Conservation (phyloP, 192 early-diverging fungal species). For the Funneliformis geosporum region DNA sequence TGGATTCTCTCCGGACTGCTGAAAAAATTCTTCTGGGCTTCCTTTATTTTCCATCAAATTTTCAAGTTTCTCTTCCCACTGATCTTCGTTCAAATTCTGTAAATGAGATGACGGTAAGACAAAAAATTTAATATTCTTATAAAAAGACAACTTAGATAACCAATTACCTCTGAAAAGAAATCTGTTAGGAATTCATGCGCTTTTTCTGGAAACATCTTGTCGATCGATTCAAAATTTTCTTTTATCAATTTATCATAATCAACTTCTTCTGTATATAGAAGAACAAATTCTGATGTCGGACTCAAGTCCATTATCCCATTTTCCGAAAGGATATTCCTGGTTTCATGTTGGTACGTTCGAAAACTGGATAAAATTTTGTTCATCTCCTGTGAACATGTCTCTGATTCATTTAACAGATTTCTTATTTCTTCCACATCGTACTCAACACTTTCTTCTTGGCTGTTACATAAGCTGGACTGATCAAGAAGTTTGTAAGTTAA, state of each 20-base stretch:
- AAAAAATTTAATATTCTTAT: conserved; percentile 20
- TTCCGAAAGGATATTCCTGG: not conserved
- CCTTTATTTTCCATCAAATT: not conserved
- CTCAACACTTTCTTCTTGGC: not conserved
- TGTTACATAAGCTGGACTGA: not conserved
- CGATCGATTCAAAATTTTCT: conserved; percentile 13
- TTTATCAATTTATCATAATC: conserved; percentile 13
- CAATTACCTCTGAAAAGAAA: conserved; percentile 29
- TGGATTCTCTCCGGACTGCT: not conserved
- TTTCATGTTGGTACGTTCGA: not conserved
- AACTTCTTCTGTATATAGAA: not conserved
- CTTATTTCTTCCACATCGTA: not conserved
- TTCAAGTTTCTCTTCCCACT: conserved; percentile 29
- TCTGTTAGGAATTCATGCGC: conserved; percentile 9
- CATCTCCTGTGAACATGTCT: not conserved
- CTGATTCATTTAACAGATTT: conserved; percentile 8
- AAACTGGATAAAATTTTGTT: conserved; percentile 3
- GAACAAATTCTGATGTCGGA: conserved; percentile 31
- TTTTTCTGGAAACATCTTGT: conserved; percentile 24
- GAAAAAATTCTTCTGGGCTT: no score
- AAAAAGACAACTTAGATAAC: conserved; percentile 4
- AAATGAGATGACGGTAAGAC: not conserved
- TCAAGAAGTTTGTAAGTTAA: not conserved
- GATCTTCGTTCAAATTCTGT: conserved; percentile 19
- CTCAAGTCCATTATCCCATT: conserved; percentile 31